Evolutionary conservation across 768 basidiomycete species (phyloP), one percentile per base, ranked within the genome.

Genomic region (Pleurotus eryngii): DNA sequence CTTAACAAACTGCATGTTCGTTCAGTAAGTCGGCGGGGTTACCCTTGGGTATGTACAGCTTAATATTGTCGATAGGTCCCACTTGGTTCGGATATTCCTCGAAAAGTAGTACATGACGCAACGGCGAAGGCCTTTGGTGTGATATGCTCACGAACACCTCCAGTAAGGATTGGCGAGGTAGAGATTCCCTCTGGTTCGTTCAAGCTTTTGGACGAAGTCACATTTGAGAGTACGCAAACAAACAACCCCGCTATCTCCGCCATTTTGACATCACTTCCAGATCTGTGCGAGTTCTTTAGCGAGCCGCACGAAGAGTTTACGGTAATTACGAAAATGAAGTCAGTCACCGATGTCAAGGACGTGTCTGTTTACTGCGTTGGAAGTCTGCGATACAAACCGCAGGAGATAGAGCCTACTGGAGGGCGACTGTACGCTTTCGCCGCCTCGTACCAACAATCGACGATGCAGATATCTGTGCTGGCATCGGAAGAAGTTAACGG

Each of bases 1-100:
- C 74, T 92, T 9, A 83, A 90, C 60, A 90, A 90, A 68, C 77
- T 94, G 68, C 89, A 95, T 63, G 84, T 95, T 46, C 84, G 86
- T 56, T 82, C 90, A 37, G 92, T 92, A 67, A 60, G 81, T 60
- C 30, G 40, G 46, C 15, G 15, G 24, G 15, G 17, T 12, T 45
- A 26, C 30, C 30, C 14, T 46, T 61, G 12, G 49, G 30, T 7
- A 18, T 57, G 9, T 26, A 5, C 3, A 24, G 18, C 46, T 35
- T 11, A 35, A 35, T 9, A 11, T 35, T 35, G 8, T 8, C 30
- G 30, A 40, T 63, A 93, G 92, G 74, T 92, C 26, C 77, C 83
- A 22, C 72, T 95, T 8, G 92, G 91, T 2, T 73, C 81, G 24
- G 84, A 91, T 56, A 83, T 82, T 64, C 94, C 94, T 1, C 79